These are phyloP conservation scores for Lecanicillium sp. DNA, from an alignment of 2,329 filamentous ascomycete genomes.

Conservation along the genomic window DNA sequence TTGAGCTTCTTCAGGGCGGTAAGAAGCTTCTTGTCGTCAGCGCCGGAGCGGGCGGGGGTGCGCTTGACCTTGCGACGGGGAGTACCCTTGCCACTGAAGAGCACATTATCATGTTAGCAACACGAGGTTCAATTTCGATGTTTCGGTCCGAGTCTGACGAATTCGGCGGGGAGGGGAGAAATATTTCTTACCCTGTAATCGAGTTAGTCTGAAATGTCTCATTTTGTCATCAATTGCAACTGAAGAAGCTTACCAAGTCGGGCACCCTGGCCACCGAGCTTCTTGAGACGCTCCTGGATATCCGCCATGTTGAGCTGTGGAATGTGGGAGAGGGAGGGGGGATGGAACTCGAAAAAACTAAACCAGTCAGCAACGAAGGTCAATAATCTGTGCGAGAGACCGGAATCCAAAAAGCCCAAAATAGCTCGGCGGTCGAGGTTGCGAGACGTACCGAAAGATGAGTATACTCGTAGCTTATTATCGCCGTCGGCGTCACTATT, in stretches of 20 bases:
- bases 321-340: conserved; percentile 15
- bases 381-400: conserved; percentile 1
- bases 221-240: conserved; percentile 3
- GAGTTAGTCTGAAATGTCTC: conserved; percentile 11
- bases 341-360: conserved; percentile 21
- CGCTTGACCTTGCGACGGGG: conserved; percentile 98
- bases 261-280: conserved; percentile 39
- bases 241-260: conserved; percentile 56
- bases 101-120: conserved; percentile 19
- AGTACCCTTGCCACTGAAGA: conserved; percentile 81
- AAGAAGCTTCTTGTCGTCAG: conserved; percentile 99
- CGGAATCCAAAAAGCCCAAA: conserved; percentile 7
- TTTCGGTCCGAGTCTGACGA: conserved; percentile 8
- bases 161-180: conserved; percentile 2
- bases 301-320: conserved; percentile 40
- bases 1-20: conserved; percentile 97
- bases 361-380: conserved; percentile 13
- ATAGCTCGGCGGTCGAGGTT: conserved; percentile 8
- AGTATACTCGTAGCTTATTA: conserved; percentile 16
- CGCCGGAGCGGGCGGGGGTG: conserved; percentile 82
- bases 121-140: conserved; percentile 8
- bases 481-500: conserved; percentile 9
- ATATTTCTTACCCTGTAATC: conserved; percentile 26
- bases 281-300: conserved; percentile 52
- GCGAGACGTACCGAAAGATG: conserved; percentile 24